A percentile compares a stretch with the other conserved stretches of the same genome.
Evolutionary conservation across 495 filamentous ascomycete species (phyloP).

Genomic region (Penicillium canescens): DNA sequence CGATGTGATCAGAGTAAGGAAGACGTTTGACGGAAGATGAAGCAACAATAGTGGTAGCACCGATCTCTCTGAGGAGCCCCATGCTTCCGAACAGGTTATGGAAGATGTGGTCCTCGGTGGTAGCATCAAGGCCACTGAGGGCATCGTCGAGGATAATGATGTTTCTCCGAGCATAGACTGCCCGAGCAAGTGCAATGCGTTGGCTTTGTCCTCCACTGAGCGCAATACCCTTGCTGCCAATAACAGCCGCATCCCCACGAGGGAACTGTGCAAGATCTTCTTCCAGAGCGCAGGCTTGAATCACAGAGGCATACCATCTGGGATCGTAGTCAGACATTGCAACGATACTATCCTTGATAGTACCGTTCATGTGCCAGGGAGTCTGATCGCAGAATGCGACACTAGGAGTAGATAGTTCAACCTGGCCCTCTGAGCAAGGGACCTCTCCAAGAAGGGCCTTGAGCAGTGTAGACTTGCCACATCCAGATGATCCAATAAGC

Average conservation of each 20-base stretch:
- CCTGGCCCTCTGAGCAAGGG: constrained; percentile 39
- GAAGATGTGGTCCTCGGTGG: constrained; percentile 62
- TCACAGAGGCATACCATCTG: constrained; percentile 60
- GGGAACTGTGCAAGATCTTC: constrained; percentile 57
- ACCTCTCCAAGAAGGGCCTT: constrained; percentile 60
- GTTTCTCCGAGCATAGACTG: constrained; percentile 56
- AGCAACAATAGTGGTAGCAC: constrained; percentile 53
- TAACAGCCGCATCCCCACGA: constrained; percentile 55
- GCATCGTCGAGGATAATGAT: constrained; percentile 60
- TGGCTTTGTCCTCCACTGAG: constrained; percentile 70
- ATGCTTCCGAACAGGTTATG: constrained; percentile 53
- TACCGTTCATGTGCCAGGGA: constrained; percentile 58
- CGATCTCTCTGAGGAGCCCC: constrained; percentile 51
- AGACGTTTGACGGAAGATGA: constrained; percentile 51
- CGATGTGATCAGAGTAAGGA: constrained; percentile 51
- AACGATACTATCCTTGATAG: constrained; percentile 59
- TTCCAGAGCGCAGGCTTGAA: constrained; percentile 64
- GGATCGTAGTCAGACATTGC: constrained; percentile 54
- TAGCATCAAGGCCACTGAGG: constrained; percentile 60
- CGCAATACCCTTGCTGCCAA: constrained; percentile 64
- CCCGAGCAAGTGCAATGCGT: constrained; percentile 59
- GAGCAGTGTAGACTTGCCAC: constrained; percentile 61
- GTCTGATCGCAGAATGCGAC: constrained; percentile 56
- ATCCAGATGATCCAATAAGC: constrained; percentile 60
- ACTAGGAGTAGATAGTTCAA: constrained; percentile 34